Base-by-base conservation (phyloP, 805 yeast species). In the Kazachstania bromeliacearum region DNA sequence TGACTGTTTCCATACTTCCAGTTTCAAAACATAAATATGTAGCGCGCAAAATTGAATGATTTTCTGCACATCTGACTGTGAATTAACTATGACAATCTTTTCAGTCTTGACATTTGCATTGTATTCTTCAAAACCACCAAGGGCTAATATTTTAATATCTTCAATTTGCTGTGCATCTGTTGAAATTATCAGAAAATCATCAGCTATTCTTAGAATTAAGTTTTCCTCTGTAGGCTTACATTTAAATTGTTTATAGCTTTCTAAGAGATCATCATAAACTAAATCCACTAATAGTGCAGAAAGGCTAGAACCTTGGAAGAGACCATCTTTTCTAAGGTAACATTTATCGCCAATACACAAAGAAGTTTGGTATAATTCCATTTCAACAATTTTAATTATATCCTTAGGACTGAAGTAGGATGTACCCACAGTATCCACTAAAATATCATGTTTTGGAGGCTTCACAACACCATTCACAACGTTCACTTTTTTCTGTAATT, bases 251-350 rank as follows among this genome's bases (percentile, higher is more conserved):
- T 41, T 3, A 23, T 48, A 42, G 16, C 44, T 43, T 20, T 66
- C 63, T 8, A 81, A 68, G 21, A 88, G 51, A 2, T 68, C 64
- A 48, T 81, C 85, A 47, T 81, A 80, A 0, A 83, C 70, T 1
- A 85, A 44, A 43, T 85, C 84, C 43, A 94, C 85, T 24, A 88
- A 65, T 4, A 77, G 63, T 1, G 82, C 71, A 38, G 95, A 89
- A 4, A 87, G 55, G 1, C 79, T 76, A 6, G 85, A 73, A 0
- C 97, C 97, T 60, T 88, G 97, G 36, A 79, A 87, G 0, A 89
- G 66, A 0, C 97, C 97, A 7, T 62, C 55, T 29, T 61, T 71
- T 39, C 94, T 62, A n/a, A 54, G 50, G 48, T 65, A 71, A 3
- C 63, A 56, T 6, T 47, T 42, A 1, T 55, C 48, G 3, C 70